Conservation (phyloP, 1,139 yeast species). For the Zygosaccharomyces pseudobailii region DNA sequence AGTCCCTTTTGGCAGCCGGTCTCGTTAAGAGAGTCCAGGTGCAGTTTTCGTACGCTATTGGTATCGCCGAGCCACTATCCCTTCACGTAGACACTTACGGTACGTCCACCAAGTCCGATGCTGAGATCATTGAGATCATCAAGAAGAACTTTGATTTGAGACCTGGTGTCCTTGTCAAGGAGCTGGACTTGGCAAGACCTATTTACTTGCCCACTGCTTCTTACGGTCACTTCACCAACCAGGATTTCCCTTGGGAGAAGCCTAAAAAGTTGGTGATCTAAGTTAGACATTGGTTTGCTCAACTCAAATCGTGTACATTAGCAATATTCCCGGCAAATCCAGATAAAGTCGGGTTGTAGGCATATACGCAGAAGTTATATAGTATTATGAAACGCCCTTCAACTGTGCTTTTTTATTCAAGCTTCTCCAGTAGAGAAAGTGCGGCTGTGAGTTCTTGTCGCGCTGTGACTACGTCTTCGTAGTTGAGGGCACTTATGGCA, state of each 20-base stretch:
- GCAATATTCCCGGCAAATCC: constrained; percentile 1
- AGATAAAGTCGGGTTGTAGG: constrained; percentile 1
- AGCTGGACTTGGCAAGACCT: constrained; percentile 96
- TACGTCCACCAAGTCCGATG: constrained; percentile 84
- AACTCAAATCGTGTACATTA: constrained; percentile 22
- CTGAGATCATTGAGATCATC: constrained; percentile 85
- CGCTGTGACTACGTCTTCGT: constrained; percentile 84
- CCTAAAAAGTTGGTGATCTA: constrained; percentile 84
- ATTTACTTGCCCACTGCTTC: constrained; percentile 98
- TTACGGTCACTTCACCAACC: constrained; percentile 99
- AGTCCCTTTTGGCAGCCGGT: constrained; percentile 91
- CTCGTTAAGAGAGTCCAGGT: constrained; percentile 96
- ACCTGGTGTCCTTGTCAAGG: constrained; percentile 98
- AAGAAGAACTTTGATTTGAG: constrained; percentile 94
- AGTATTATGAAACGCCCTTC: constrained; percentile 7
- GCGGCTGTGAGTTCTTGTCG: constrained; percentile 67
- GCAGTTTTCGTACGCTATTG: constrained; percentile 98
- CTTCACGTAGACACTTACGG: constrained; percentile 97
- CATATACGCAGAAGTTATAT: not conserved
- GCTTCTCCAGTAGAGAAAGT: constrained; percentile 40
- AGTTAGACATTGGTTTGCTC: constrained; percentile 23
- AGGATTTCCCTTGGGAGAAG: constrained; percentile 97
- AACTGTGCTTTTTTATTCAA: constrained; percentile 24
- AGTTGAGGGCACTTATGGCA: constrained; percentile 90
- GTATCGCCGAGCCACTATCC: constrained; percentile 99